Conservation (phyloP, 2,329 filamentous ascomycete species). For the Talaromyces rugulosus region DNA sequence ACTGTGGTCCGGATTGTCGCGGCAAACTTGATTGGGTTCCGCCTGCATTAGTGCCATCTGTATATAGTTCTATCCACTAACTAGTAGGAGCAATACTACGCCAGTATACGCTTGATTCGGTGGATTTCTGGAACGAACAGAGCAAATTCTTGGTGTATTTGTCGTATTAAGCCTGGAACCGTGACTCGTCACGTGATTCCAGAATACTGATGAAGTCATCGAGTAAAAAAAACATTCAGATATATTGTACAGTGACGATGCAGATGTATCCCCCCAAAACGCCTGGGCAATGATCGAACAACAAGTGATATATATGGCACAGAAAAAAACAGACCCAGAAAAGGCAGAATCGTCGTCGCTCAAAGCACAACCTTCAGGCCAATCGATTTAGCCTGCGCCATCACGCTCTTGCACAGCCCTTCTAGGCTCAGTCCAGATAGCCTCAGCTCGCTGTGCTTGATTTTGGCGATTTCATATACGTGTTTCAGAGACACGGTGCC, state of each 20-base stretch:
- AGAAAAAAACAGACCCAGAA: not conserved
- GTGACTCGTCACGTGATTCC: not conserved
- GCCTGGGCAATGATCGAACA: constrained; percentile 9
- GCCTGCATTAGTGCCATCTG: not conserved
- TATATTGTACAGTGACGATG: not conserved
- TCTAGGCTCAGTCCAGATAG: constrained; percentile 68
- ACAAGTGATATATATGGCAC: not conserved
- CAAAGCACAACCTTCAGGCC: constrained; percentile 68
- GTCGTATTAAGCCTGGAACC: not conserved
- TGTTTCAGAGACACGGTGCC: constrained; percentile 90
- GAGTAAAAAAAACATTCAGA: not conserved
- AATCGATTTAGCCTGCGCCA: constrained; percentile 70
- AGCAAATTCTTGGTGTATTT: not conserved
- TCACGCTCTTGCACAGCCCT: constrained; percentile 68
- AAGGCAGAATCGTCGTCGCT: constrained; percentile 16
- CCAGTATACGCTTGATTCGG: too few species aligned
- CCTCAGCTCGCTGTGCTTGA: constrained; percentile 77
- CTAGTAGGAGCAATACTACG: not conserved
- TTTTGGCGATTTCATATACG: constrained; percentile 94
- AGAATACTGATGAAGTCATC: not conserved
- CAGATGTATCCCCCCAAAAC: not conserved
- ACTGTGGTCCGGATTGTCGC: not conserved
- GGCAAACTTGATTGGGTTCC: not conserved
- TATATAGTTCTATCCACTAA: not conserved
- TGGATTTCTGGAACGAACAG: too few species aligned